Evolutionary conservation across 495 filamentous ascomycete genomes (phyloP).

Genomic region (Parathielavia hyrcaniae): DNA sequence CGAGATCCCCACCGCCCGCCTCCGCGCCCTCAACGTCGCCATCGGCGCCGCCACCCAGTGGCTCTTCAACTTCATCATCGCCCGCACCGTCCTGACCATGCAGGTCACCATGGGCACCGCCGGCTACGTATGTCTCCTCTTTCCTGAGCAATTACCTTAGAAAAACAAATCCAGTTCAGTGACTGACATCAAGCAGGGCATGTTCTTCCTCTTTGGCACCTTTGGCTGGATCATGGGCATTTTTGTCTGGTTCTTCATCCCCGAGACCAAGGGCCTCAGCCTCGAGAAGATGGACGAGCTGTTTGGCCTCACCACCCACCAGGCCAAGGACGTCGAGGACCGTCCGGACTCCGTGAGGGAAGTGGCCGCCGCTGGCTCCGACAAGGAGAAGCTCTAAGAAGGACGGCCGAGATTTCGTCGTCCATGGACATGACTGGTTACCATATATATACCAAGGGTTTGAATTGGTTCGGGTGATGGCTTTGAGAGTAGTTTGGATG

Average conservation of each 20-base stretch:
- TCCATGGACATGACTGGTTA: no score
- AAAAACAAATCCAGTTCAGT: no score
- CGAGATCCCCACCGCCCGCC: conserved; percentile 65
- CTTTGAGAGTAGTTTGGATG: no score
- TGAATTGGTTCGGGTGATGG: no score
- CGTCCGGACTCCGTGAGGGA: neutral
- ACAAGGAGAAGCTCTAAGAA: no score
- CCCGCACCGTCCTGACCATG: conserved; percentile 55
- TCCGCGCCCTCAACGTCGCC: conserved; percentile 62
- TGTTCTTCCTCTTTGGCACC: conserved; percentile 38
- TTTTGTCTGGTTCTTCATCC: neutral
- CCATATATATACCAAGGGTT: no score
- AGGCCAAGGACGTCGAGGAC: conserved; percentile 19
- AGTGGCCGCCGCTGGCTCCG: neutral
- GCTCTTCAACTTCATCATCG: conserved; percentile 61
- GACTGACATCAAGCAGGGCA: conserved; percentile 45
- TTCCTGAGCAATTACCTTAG: no score
- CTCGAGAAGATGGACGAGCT: conserved; percentile 51
- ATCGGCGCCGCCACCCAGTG: conserved; percentile 59
- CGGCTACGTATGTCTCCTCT: conserved; percentile 46
- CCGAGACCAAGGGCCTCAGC: conserved; percentile 47
- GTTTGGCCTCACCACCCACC: conserved; percentile 35
- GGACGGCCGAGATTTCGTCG: no score
- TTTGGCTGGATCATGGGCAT: conserved; percentile 6
- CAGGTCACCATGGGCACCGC: conserved; percentile 52